Conservation (phyloP, 192 early-diverging fungal species). For the Chytriomyces sp. region DNA sequence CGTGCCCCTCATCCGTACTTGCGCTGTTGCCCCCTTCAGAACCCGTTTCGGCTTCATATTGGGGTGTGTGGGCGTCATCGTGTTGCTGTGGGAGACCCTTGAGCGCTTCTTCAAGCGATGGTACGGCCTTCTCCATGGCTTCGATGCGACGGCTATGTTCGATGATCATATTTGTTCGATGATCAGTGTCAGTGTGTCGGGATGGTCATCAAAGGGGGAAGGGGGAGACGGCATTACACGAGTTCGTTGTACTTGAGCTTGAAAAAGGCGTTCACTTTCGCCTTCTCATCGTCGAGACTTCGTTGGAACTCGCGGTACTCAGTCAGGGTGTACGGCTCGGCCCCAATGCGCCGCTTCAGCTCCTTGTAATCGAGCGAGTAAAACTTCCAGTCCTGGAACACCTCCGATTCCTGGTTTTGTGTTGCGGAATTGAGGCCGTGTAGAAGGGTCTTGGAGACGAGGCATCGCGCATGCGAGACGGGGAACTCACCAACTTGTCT, state of each 20-base stretch:
- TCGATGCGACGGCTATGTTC: background rate
- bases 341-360: slow-evolving; percentile 28
- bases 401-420: slow-evolving; percentile 13
- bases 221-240: background rate
- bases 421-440: too few relatives aligned
- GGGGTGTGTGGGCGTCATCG: background rate
- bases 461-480: background rate
- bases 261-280: slow-evolving; percentile 36
- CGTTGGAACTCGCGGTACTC: slow-evolving; percentile 30
- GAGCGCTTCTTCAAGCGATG: slow-evolving; percentile 24
- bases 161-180: background rate
- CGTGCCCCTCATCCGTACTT: slow-evolving; percentile 13
- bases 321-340: slow-evolving; percentile 31
- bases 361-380: slow-evolving; percentile 44
- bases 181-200: background rate
- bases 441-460: too few relatives aligned
- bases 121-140: slow-evolving; percentile 23
- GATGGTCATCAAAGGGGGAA: background rate
- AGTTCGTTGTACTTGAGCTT: slow-evolving; percentile 38
- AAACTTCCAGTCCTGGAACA: slow-evolving; percentile 33
- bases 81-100: background rate
- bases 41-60: slow-evolving; percentile 20
- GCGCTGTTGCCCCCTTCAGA: slow-evolving; percentile 6
- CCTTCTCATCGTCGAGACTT: slow-evolving; percentile 28
- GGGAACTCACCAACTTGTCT: slow-evolving; percentile 27